Evolutionary conservation across 768 basidiomycete genomes (phyloP).

Genomic region (Amanita pseudoporphyria): DNA sequence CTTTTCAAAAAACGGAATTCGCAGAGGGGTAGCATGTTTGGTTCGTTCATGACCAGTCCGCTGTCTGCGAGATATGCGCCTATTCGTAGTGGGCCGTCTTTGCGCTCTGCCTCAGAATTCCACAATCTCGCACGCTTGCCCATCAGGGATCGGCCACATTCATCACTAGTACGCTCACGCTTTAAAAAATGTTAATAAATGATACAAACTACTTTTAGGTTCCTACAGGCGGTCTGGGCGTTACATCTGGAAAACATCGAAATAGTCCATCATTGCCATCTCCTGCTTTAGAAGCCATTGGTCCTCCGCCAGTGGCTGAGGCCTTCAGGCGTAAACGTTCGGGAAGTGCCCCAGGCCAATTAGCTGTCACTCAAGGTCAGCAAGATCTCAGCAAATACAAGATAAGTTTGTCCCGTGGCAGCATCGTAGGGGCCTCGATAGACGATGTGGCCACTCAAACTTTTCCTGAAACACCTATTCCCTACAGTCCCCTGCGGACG

Average conservation of each 20-base stretch:
- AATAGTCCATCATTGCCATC: neutral
- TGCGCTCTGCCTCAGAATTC: conserved; percentile 9
- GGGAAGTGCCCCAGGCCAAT: conserved; percentile 41
- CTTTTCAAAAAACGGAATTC: conserved; percentile 20
- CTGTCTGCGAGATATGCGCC: neutral
- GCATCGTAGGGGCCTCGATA: conserved; percentile 17
- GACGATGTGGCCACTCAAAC: conserved; percentile 36
- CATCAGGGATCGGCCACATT: conserved; percentile 22
- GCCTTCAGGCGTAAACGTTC: conserved; percentile 30
- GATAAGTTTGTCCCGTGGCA: conserved; percentile 30
- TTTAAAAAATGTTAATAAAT: conserved; percentile 1
- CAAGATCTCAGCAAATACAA: conserved; percentile 35
- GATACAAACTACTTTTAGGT: conserved; percentile 8
- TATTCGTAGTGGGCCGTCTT: conserved; percentile 13
- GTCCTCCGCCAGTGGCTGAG: conserved; percentile 22
- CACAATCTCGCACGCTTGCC: conserved; percentile 17
- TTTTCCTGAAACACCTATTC: conserved; percentile 67
- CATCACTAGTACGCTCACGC: conserved; percentile 17
- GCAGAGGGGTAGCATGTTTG: conserved; percentile 11
- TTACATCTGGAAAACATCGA: neutral
- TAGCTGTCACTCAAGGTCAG: conserved; percentile 37
- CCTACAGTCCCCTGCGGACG: conserved; percentile 46
- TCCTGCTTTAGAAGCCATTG: conserved; percentile 2
- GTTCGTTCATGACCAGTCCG: neutral
- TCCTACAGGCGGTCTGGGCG: conserved; percentile 1